Base-by-base conservation (phyloP, 176 grass and related monocot genomes). In the Lolium perenne region DNA sequence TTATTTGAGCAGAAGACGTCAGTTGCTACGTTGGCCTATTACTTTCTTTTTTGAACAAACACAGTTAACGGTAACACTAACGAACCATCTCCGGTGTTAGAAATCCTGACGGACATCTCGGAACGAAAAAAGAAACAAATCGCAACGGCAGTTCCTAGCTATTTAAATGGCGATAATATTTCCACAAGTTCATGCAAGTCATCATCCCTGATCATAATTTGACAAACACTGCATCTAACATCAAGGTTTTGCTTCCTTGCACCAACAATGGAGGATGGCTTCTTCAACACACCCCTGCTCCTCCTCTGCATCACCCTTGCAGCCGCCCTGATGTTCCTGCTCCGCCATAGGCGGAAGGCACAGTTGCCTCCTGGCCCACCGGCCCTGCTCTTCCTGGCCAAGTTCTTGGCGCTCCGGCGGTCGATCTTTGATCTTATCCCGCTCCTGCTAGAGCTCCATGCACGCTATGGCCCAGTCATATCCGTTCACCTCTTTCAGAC, bases 301-400 rank as follows among this genome's bases (percentile, higher is more conserved):
- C 2, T 56, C 49, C 6, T 56, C 17, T 8, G 7, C 60, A 17
- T 49, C 78, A 25, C 43, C 2, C 43, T 80, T 10, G 25, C 15
- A 48, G 22, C 35, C 18, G 21, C 50, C 4, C 50, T 56, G 12
- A 4, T 73, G 13, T 47, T 60, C 62, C 5, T 65, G 12, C 62
- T 65, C 0, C 10, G 11, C 21, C 13, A 10, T 16, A 14, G 58
- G 5, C 16, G 10, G 10, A 51, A 50, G 32, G 38, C 35, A 18
- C n/a, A 8, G 1, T 58, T 72, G 9, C 92, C 85, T 2, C 93
- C 93, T 0, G 87, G 87, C 5, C 93, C 93, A 2, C 23, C 79
- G 7, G 6, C 66, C n/a, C 9, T 92, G 59, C 38, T 83, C 40
- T 22, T 90, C n/a, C 29, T 95, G 0, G 69, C 47, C 15, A 78